Percentiles rank a stretch among this genome's conserved stretches.
phyloP scores from a whole-genome alignment of 805 yeast genomes.

The Cyberlindnera euphorbiiphila region DNA sequence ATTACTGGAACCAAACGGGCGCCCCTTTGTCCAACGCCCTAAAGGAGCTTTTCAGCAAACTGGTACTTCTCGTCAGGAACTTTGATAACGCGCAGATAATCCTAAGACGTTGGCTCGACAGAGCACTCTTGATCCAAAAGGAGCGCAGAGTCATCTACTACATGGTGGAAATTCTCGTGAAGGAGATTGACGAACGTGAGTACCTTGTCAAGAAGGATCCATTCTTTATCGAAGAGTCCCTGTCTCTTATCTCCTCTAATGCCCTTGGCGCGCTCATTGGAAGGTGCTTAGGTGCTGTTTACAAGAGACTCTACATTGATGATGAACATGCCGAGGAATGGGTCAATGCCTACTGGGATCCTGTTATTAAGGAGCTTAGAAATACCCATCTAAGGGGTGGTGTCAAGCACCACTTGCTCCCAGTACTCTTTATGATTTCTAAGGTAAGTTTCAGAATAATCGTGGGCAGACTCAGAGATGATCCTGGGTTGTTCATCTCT shows the following conservation, averaged over 20 bases:
- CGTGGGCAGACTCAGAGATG: conserved; percentile 30
- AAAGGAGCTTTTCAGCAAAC: conserved; percentile 53
- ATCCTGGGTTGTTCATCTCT: conserved; percentile 43
- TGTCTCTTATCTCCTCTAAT: conserved; percentile 48
- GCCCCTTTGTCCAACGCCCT: conserved; percentile 70
- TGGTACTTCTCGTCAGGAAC: conserved; percentile 39
- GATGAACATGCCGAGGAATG: conserved; percentile 24
- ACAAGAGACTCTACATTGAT: conserved; percentile 34
- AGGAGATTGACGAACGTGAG: conserved; percentile 38
- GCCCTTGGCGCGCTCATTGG: conserved; percentile 65
- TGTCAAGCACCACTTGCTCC: conserved; percentile 57
- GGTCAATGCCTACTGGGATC: conserved; percentile 23
- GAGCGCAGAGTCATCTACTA: conserved; percentile 60
- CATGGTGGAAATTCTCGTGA: conserved; percentile 52
- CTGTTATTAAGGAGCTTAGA: conserved; percentile 18
- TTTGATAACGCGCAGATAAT: conserved; percentile 25
- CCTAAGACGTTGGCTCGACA: conserved; percentile 43
- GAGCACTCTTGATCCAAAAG: conserved; percentile 40
- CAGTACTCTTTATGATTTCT: conserved; percentile 55
- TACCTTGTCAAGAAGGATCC: conserved; percentile 43
- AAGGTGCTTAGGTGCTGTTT: conserved; percentile 45
- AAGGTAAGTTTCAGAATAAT: conserved; percentile 39
- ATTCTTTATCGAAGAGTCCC: conserved; percentile 42
- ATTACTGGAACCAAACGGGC: conserved; percentile 67
- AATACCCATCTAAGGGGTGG: conserved; percentile 32